phyloP scores from a whole-genome alignment of 2,329 filamentous ascomycete genomes.

The Aspergillus sp. region DNA sequence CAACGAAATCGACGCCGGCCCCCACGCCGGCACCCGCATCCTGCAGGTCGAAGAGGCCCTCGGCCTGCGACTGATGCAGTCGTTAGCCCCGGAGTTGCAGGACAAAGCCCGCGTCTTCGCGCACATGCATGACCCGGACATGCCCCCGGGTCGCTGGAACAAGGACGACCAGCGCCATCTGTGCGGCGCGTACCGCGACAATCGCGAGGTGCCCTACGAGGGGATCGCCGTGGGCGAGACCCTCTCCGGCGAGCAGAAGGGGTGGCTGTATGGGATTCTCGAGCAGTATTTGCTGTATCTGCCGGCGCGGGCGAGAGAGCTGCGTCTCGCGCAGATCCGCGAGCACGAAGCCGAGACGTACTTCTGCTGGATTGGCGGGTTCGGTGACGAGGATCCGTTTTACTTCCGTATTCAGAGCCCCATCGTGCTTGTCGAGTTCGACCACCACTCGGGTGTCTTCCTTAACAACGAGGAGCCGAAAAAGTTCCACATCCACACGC shows the following conservation, averaged over 20 bases:
- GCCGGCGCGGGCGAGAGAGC: constrained; percentile 53
- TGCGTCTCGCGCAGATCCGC: constrained; percentile 55
- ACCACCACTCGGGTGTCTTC: constrained; percentile 77
- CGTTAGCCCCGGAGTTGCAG: constrained; percentile 49
- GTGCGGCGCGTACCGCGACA: constrained; percentile 76
- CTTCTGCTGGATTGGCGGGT: constrained; percentile 74
- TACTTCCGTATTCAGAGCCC: constrained; percentile 78
- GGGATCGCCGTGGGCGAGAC: constrained; percentile 55
- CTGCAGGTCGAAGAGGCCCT: constrained; percentile 62
- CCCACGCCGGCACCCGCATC: constrained; percentile 62
- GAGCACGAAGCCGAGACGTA: constrained; percentile 67
- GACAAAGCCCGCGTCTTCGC: constrained; percentile 56
- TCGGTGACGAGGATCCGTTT: constrained; percentile 64
- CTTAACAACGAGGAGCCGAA: constrained; percentile 69
- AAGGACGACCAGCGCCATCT: constrained; percentile 76
- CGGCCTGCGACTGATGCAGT: constrained; percentile 69
- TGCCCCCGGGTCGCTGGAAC: constrained; percentile 67
- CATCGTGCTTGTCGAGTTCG: constrained; percentile 72
- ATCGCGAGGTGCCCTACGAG: constrained; percentile 72
- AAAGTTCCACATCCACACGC: constrained; percentile 76
- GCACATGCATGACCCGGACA: constrained; percentile 60
- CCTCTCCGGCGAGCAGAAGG: constrained; percentile 46
- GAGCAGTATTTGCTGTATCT: constrained; percentile 68
- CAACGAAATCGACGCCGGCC: constrained; percentile 67
- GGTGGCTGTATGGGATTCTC: constrained; percentile 57